These are phyloP conservation scores for Fusarium globosum DNA, from an alignment of 2,329 filamentous ascomycete genomes.

Conservation along the genomic window DNA sequence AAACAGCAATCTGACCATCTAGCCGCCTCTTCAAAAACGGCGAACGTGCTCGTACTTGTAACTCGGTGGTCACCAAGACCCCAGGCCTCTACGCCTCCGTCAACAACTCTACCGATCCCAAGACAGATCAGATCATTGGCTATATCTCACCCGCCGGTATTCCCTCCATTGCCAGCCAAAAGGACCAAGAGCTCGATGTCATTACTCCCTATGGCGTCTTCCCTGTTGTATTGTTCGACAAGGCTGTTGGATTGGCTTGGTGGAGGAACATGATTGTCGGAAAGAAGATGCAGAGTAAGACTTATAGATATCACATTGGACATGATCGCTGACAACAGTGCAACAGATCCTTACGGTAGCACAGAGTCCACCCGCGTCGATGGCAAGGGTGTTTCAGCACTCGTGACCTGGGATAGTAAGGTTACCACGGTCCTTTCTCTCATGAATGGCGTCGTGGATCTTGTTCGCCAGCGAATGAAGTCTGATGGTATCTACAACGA, in stretches of 20 bases:
- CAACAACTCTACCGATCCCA: constrained; percentile 55
- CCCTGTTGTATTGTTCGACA: constrained; percentile 52
- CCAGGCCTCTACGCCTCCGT: constrained; percentile 56
- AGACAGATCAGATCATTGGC: constrained; percentile 50
- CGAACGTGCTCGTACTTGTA: constrained; percentile 56
- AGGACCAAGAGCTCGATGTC: constrained; percentile 54
- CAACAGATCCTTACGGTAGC: constrained; percentile 53
- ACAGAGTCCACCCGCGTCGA: constrained; percentile 55
- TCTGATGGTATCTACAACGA: constrained; percentile 52
- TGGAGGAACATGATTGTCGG: constrained; percentile 55
- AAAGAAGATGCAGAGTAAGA: constrained; percentile 57
- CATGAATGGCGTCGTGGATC: constrained; percentile 52
- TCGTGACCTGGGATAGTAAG: constrained; percentile 58
- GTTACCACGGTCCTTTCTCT: constrained; percentile 54
- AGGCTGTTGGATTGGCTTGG: constrained; percentile 54
- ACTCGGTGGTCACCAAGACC: constrained; percentile 51
- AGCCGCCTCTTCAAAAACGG: constrained; percentile 54
- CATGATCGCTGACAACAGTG: background rate
- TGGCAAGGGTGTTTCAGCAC: constrained; percentile 52
- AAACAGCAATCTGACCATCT: rapidly evolving
- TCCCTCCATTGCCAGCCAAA: constrained; percentile 54
- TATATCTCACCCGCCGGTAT: constrained; percentile 57
- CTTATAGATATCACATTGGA: background rate
- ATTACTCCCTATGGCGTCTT: constrained; percentile 55
- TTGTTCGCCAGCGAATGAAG: constrained; percentile 54